Evolutionary conservation across 140 eudicot genomes (phyloP), one percentile per base, ranked within the genome.

Genomic region (Erigeron philadelphicus): DNA sequence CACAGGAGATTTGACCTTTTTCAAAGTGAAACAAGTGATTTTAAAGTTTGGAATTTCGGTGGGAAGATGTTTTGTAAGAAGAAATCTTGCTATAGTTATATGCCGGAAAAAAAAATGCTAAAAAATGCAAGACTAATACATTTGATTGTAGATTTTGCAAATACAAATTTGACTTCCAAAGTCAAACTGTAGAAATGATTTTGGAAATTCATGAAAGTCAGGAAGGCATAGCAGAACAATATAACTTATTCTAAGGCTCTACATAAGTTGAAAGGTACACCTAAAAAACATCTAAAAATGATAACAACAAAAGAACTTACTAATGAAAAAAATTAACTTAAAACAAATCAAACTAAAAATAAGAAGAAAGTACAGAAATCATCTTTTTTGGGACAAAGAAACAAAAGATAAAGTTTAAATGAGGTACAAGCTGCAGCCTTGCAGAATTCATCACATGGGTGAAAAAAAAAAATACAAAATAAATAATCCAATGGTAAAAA

Each of bases 401-500:
- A 57, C 67, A 75, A 82, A 75, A 64, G 66, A 62, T 76, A 76
- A 75, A 61, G 79, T 66, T 65, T 31, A 63, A 67, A 46, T 55
- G 75, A 64, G 72, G 68, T 61, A 52, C 72, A 71, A 42, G 17
- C 45, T 15, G 79, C 78, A 70, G 79, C 73, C 73, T 76, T 72
- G 61, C 71, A 73, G 61, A 72, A 66, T 65, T 71, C 41, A 61
- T 67, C 79, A 82, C 79, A 79, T 82, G 83, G 76, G 68, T 53
- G 50, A 65, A 64, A 65, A 40, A 65, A 40, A 71, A 21, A 31
- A 2, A 11, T 46, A 72, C 21, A 46, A 70, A 71, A 76, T 3
- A 41, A 63, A 11, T 19, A 43, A 57, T 42, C 72, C 19, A 66
- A 44, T 10, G 31, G 61, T 16, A 58, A 49, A 67, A 18, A 64